A percentile compares a stretch with the other conserved stretches of the same genome.
These are phyloP conservation scores for Erythrophleum ivorense DNA, from an alignment of 331 rosid species.

Conservation along the genomic window DNA sequence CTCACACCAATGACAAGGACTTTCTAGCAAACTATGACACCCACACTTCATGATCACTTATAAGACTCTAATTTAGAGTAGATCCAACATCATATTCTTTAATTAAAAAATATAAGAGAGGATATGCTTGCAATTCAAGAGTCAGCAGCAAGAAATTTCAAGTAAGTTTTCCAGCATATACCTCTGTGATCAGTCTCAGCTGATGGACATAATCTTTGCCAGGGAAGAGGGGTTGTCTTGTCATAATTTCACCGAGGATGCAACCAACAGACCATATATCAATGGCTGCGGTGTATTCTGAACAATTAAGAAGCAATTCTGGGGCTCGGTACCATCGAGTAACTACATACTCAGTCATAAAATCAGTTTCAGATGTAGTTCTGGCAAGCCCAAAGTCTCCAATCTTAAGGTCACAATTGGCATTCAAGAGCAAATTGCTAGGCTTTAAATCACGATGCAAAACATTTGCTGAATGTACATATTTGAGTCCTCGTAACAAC, in stretches of 20 bases:
- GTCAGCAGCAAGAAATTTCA: neutral
- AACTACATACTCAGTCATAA: slow-evolving; percentile 97
- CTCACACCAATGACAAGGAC: neutral
- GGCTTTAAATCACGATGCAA: slow-evolving; percentile 98
- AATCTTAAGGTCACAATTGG: slow-evolving; percentile 96
- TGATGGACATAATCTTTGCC: slow-evolving; percentile 97
- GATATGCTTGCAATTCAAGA: slow-evolving; percentile 2
- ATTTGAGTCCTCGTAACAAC: slow-evolving; percentile 90
- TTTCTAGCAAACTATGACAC: slow-evolving; percentile 18
- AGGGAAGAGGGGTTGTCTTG: slow-evolving; percentile 86
- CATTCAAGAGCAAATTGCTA: slow-evolving; percentile 85
- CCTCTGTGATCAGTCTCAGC: slow-evolving; percentile 91
- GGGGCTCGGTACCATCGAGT: slow-evolving; percentile 99
- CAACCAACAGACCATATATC: slow-evolving; percentile 99
- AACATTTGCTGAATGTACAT: slow-evolving; percentile 89
- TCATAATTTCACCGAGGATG: slow-evolving; percentile 91
- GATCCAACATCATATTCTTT: slow-evolving; percentile 5
- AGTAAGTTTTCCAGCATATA: slow-evolving; percentile 42
- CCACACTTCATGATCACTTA: slow-evolving; percentile 6
- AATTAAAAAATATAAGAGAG: neutral
- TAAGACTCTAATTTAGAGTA: neutral
- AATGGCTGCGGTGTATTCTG: slow-evolving; percentile 94
- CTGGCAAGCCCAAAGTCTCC: slow-evolving; percentile 98
- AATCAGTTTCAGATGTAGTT: slow-evolving; percentile 98
- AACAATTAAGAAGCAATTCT: slow-evolving; percentile 93